Percentiles rank a stretch among this genome's conserved stretches.
These are phyloP conservation scores for Amphibolis antarctica DNA, from an alignment of 106 monocot species.

Conservation along the genomic window DNA sequence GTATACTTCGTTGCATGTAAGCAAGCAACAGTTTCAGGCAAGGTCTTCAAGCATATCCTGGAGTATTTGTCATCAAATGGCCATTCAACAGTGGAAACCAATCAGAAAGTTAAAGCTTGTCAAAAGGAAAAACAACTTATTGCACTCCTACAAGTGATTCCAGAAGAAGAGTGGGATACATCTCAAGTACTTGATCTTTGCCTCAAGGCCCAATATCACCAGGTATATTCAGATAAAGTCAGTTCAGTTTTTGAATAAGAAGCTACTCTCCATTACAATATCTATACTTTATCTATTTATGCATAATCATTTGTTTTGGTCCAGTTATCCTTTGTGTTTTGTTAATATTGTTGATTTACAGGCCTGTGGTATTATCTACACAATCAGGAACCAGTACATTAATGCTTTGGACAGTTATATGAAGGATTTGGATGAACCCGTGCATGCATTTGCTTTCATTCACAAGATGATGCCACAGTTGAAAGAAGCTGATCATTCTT, in stretches of 20 bases:
- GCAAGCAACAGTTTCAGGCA: slow-evolving; percentile 37
- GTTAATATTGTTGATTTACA: slow-evolving; percentile 15
- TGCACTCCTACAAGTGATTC: slow-evolving; percentile 42
- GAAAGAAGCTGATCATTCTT: slow-evolving; percentile 27
- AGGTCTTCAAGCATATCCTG: slow-evolving; percentile 66
- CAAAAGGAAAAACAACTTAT: slow-evolving; percentile 57
- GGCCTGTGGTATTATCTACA: slow-evolving; percentile 85
- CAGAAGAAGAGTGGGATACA: slow-evolving; percentile 45
- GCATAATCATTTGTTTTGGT: too few relatives aligned
- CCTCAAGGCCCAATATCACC: slow-evolving; percentile 56
- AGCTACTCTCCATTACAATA: slow-evolving; percentile 27
- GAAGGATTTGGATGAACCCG: slow-evolving; percentile 68
- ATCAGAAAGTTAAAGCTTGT: slow-evolving; percentile 18
- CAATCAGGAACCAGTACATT: slow-evolving; percentile 36
- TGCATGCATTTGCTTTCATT: slow-evolving; percentile 79
- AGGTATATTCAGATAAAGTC: slow-evolving; percentile 27
- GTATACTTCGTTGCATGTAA: slow-evolving; percentile 51
- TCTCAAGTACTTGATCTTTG: slow-evolving; percentile 60
- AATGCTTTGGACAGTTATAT: slow-evolving; percentile 84
- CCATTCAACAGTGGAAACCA: slow-evolving; percentile 2
- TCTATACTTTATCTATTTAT: too few relatives aligned
- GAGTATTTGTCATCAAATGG: slow-evolving; percentile 40
- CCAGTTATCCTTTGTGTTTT: neutral
- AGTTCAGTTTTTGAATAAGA: slow-evolving; percentile 14
- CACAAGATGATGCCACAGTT: slow-evolving; percentile 45